phyloP scores from a whole-genome alignment of 495 filamentous ascomycete genomes.

The Tricharina praecox region DNA sequence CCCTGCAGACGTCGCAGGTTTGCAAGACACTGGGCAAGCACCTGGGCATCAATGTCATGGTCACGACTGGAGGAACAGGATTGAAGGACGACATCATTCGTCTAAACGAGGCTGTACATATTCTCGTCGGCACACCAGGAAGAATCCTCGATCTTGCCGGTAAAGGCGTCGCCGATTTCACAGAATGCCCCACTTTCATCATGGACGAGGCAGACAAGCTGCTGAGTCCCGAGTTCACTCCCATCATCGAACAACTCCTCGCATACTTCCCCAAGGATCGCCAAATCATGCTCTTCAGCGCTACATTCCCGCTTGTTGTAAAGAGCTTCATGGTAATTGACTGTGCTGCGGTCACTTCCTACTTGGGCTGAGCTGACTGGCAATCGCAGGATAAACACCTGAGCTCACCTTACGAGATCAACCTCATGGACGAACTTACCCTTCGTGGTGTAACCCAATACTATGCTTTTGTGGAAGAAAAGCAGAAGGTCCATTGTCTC shows the following conservation, averaged over 20 bases:
- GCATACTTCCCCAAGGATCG: conserved; percentile 88
- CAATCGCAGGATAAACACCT: conserved; percentile 69
- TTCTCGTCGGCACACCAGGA: conserved; percentile 92
- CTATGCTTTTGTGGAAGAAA: conserved; percentile 98
- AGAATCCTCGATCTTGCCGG: conserved; percentile 87
- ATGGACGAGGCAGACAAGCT: conserved; percentile 99
- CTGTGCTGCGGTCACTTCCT: background rate
- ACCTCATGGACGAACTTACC: conserved; percentile 98
- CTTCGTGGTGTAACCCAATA: conserved; percentile 96
- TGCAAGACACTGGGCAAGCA: conserved; percentile 97
- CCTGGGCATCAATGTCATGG: conserved; percentile 95
- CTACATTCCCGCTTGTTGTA: conserved; percentile 88
- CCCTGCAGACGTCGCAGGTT: conserved; percentile 96
- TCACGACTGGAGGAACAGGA: conserved; percentile 86
- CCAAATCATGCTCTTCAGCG: conserved; percentile 97
- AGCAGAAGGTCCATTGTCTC: conserved; percentile 96
- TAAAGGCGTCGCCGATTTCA: conserved; percentile 90
- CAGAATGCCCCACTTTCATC: conserved; percentile 88
- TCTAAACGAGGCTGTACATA: conserved; percentile 82
- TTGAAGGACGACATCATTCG: conserved; percentile 95
- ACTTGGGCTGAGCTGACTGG: conserved; percentile 8
- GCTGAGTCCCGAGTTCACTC: conserved; percentile 88
- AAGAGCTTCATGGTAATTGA: conserved; percentile 71
- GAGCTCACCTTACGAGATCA: conserved; percentile 90
- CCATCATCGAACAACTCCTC: conserved; percentile 86